Percentiles rank a stretch among this genome's conserved stretches.
Evolutionary conservation across 2,329 filamentous ascomycete genomes (phyloP).

Genomic region (Arthrobotrys iridis): DNA sequence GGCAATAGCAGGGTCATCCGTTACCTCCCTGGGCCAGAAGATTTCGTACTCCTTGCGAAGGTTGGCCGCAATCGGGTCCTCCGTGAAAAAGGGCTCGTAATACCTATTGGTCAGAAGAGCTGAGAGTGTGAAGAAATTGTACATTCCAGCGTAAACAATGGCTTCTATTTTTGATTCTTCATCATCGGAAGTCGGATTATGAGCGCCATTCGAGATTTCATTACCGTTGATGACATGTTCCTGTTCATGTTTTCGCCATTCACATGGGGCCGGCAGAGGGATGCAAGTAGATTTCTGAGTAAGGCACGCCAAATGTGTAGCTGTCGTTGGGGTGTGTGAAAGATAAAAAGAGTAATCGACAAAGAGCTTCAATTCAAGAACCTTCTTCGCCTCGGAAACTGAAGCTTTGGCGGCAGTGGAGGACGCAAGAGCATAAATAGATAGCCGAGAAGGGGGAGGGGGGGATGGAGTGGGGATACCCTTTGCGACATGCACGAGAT

Average conservation of each 20-base stretch:
- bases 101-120: slow-evolving; percentile 33
- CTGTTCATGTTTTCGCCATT: neutral
- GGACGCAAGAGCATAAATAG: slow-evolving; percentile 12
- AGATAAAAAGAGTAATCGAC: slow-evolving; percentile 34
- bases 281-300: slow-evolving; percentile 20
- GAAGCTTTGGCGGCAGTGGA: slow-evolving; percentile 17
- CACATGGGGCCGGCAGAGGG: neutral
- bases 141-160: slow-evolving; percentile 25
- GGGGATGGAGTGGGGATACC: slow-evolving; percentile 13
- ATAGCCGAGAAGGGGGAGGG: slow-evolving; percentile 26
- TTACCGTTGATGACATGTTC: neutral
- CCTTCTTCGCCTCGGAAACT: slow-evolving; percentile 1
- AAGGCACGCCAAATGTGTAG: slow-evolving; percentile 32
- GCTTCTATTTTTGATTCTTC: slow-evolving; percentile 5
- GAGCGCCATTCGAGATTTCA: neutral
- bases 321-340: slow-evolving; percentile 7
- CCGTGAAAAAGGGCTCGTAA: slow-evolving; percentile 29
- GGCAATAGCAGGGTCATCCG: slow-evolving; percentile 1
- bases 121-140: slow-evolving; percentile 19
- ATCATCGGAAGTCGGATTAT: neutral
- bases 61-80: neutral
- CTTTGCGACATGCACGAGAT: slow-evolving; percentile 20
- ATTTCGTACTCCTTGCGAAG: slow-evolving; percentile 15
- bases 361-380: slow-evolving; percentile 27
- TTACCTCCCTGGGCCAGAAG: slow-evolving; percentile 37